Conservation (phyloP, 176 grass and related monocot genomes). For the Oryza brachyantha region DNA sequence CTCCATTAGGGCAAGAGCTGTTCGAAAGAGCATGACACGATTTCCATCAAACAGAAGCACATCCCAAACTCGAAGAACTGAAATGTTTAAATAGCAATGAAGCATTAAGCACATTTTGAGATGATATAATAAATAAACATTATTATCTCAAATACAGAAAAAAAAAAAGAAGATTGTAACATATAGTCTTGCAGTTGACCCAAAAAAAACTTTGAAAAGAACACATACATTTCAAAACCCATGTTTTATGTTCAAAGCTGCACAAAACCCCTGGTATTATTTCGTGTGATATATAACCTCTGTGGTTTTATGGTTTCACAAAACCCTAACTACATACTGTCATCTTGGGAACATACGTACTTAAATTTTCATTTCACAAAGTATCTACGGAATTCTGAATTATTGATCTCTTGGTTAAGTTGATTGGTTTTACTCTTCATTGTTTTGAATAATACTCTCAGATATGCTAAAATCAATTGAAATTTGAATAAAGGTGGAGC, state of each 20-base stretch:
- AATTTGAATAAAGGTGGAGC: not conserved
- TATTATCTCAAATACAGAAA: not conserved
- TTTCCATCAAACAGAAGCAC: conserved; percentile 95
- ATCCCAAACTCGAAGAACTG: conserved; percentile 99
- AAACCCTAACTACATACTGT: not conserved
- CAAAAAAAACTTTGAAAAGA: not conserved
- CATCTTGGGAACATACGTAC: not conserved
- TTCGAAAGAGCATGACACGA: conserved; percentile 87
- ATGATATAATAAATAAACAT: conserved; percentile 15
- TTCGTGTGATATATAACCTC: not conserved
- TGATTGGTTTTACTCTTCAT: not conserved
- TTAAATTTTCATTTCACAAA: not conserved
- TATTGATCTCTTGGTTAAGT: not conserved
- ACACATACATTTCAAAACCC: not conserved
- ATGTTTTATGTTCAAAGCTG: not conserved
- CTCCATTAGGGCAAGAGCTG: conserved; percentile 91
- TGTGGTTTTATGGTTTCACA: not conserved
- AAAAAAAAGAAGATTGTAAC: not conserved
- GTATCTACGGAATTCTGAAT: not conserved
- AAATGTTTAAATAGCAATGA: conserved; percentile 44
- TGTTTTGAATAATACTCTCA: not conserved
- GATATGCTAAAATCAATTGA: not conserved
- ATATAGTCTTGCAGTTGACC: not conserved
- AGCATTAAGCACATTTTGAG: conserved; percentile 22
- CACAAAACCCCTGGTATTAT: not conserved